Evolutionary conservation across 192 early-diverging fungal genomes (phyloP).

Genomic region (Backusella macrospora): DNA sequence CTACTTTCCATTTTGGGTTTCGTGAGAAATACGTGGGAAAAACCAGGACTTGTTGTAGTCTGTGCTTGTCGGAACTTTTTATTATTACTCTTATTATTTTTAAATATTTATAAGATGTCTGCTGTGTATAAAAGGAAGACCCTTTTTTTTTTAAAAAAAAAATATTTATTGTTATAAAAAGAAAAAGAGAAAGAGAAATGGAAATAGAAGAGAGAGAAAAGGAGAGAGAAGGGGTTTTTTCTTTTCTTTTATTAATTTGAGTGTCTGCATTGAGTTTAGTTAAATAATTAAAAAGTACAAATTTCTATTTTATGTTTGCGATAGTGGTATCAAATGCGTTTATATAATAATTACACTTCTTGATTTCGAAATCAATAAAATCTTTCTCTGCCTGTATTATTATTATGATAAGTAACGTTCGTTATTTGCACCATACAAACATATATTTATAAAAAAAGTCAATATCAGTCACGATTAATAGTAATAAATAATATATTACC

Average conservation of each 20-base stretch:
- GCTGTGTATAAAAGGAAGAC: no score
- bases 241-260: not conserved
- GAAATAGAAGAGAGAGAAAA: no score
- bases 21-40: constrained; percentile 30
- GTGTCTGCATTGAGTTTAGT: constrained; percentile 5
- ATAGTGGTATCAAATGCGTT: constrained; percentile 1
- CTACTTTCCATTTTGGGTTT: constrained; percentile 19
- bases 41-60: constrained; percentile 2
- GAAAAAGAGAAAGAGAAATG: no score
- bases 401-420: not conserved
- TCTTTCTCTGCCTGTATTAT: not conserved
- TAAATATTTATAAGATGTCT: no score
- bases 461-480: not conserved
- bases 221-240: not conserved
- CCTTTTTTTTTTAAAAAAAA: no score
- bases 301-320: constrained; percentile 5
- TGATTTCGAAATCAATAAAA: constrained; percentile 7
- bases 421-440: no score
- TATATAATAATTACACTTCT: constrained; percentile 9
- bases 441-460: not conserved
- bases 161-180: no score
- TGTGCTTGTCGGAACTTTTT: constrained; percentile 11
- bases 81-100: not conserved
- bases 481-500: not conserved
- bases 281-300: constrained; percentile 1